Evolutionary conservation across 768 basidiomycete genomes (phyloP), one percentile per base, ranked within the genome.

Genomic region (Podaxis sp.): DNA sequence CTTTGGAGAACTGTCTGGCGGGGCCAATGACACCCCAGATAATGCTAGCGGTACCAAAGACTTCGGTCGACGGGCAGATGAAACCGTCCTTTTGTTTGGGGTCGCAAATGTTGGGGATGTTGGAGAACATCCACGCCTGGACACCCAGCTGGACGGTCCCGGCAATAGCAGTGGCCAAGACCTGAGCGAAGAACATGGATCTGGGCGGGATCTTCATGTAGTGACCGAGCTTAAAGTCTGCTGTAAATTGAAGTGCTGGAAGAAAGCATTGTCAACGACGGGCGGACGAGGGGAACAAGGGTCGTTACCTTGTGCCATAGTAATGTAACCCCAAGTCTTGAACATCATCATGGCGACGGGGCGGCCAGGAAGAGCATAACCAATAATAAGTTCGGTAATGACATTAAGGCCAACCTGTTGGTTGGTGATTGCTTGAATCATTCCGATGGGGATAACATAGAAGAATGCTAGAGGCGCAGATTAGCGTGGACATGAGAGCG

Each of bases 1-100:
- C 90, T 17, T 75, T 52, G 2, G 85, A 89, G 79, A 90, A 93
- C 70, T 87, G 81, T n/a, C 85, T 80, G 36, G 75, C 77, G 5
- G 92, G 92, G 1, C 92, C 91, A 60, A 95, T 90, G 64, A 91
- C 89, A 64, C 93, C 90, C 87, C 87, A 92, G 65, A 93, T 83
- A 65, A 94, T 83, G 63, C 85, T 86, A 22, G 91, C 91, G 2
- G 89, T 90, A 40, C 89, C 90, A 72, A 93, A 93, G 7, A 91
- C 88, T 64, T 86, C 78, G 4, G 88, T 88, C 12, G 62, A 72
- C 0, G 90, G 89, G 71, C 91, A 93, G 59, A 84, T 87, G 73
- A 91, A 92, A 20, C 84, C 82, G 67, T 87, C 81, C 67, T 71
- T 75, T 73, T 90, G 85, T 53, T 77, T 65, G 6, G 76, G 71